phyloP scores from a whole-genome alignment of 2,329 filamentous ascomycete genomes.

The Fusarium odoratissimum region DNA sequence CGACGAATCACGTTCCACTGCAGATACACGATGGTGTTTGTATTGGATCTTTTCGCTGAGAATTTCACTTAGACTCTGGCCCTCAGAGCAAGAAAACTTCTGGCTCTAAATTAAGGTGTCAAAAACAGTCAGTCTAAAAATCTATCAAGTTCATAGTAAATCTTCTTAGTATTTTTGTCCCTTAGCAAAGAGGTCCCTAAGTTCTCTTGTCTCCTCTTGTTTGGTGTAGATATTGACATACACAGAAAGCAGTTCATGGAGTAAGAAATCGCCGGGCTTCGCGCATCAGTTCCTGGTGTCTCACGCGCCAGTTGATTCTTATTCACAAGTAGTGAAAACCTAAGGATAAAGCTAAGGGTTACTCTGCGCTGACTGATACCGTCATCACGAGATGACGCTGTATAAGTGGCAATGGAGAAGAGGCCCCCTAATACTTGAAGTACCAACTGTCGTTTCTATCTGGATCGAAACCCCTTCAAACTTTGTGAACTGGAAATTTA shows the following conservation, averaged over 20 bases:
- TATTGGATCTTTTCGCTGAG: not conserved
- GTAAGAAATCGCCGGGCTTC: not conserved
- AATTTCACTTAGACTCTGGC: not conserved
- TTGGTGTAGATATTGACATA: not conserved
- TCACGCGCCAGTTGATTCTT: too few relatives aligned
- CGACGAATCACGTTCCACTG: not conserved
- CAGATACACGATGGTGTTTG: conserved; percentile 4
- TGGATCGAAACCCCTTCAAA: too few relatives aligned
- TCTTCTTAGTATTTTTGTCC: not conserved
- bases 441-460: not conserved
- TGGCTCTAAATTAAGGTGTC: not conserved
- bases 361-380: not conserved
- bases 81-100: not conserved
- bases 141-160: not conserved
- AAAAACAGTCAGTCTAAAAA: not conserved
- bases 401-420: not conserved
- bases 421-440: not conserved
- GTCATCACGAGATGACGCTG: not conserved
- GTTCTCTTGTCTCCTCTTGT: not conserved
- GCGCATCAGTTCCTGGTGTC: not conserved
- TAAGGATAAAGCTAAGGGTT: too few relatives aligned
- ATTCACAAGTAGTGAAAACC: too few relatives aligned
- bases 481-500: not conserved
- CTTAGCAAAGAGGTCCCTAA: not conserved
- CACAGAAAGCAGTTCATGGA: not conserved